Base-by-base conservation (phyloP, 2,329 filamentous ascomycete genomes). In the Ophiostoma ips region DNA sequence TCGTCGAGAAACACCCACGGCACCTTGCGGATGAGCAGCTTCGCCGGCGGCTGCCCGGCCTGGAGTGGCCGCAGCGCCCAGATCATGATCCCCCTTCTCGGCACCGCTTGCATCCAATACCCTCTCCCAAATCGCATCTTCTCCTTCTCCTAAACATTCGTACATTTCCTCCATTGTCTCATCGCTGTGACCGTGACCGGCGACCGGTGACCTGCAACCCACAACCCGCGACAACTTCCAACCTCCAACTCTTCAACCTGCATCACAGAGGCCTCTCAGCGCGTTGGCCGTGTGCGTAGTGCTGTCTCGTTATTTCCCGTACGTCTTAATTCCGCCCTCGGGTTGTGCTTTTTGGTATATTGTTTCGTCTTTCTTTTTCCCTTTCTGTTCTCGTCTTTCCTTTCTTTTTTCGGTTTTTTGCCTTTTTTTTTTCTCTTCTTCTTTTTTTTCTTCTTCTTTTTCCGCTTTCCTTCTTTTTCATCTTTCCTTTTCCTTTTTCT, bases 1-100 rank as follows among this genome's bases (percentile, higher is more conserved):
- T 52, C 48, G 30, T 49, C 49, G 12, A 56, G 45, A 12, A 56
- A 56, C 3, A 55, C 52, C 54, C 54, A 56, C n/a, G 54, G 54
- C 36, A 56, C 52, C 52, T 56, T 53, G 40, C 54, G 52, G 19
- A 56, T 48, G 2, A 56, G 38, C 3, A 48, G 33, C 10, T 18
- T 16, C 24, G 24, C 5, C 10, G 46, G 33, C 3, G 7, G 12
- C 13, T 35, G 2, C 12, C 30, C 30, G 3, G 16, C 38, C 2
- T 33, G 31, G 3, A 5, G 34, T 5, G 28, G 28, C 7, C 44
- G 48, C 18, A 51, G 12, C 13, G 49, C 30, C 48, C 52, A 55
- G 6, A 55, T 24, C 43, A 48, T 50, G n/a, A n/a, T n/a, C n/a
- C n/a, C 33, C 33, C 11, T 12, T 9, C 13, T 34, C 13, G 33